Conservation (phyloP, 805 yeast species). For the Candida chauliodis region DNA sequence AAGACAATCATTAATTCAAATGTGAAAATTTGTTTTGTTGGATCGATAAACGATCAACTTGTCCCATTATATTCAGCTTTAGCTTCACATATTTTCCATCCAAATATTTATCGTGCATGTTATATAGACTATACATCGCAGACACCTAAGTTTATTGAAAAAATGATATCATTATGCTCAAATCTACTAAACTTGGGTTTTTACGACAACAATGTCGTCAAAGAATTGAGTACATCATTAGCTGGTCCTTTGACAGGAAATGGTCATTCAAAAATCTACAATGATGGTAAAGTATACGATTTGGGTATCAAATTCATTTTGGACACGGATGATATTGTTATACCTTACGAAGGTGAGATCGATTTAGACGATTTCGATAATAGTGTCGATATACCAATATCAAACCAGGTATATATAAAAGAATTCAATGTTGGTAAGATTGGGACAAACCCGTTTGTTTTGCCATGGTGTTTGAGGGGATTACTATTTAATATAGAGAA, state of each 20-base stretch:
- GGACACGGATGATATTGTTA: constrained; percentile 62
- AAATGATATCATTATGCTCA: constrained; percentile 70
- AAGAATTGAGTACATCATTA: constrained; percentile 67
- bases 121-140: constrained; percentile 80
- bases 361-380: constrained; percentile 8
- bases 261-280: constrained; percentile 89
- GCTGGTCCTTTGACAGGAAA: constrained; percentile 94
- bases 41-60: constrained; percentile 89
- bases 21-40: constrained; percentile 77
- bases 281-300: constrained; percentile 80
- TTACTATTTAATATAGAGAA: constrained; percentile 60
- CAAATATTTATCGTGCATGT: constrained; percentile 84
- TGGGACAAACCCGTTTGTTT: constrained; percentile 75
- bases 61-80: constrained; percentile 90
- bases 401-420: constrained; percentile 34
- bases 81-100: constrained; percentile 80
- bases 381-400: constrained; percentile 19
- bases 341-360: constrained; percentile 18
- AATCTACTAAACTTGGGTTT: constrained; percentile 71
- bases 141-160: constrained; percentile 74
- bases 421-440: constrained; percentile 61
- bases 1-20: constrained; percentile 62
- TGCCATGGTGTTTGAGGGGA: constrained; percentile 94
- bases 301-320: constrained; percentile 71
- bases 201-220: constrained; percentile 81